phyloP scores from a whole-genome alignment of 2,329 filamentous ascomycete species.

The Nannizziopsis arthrosporioides region DNA sequence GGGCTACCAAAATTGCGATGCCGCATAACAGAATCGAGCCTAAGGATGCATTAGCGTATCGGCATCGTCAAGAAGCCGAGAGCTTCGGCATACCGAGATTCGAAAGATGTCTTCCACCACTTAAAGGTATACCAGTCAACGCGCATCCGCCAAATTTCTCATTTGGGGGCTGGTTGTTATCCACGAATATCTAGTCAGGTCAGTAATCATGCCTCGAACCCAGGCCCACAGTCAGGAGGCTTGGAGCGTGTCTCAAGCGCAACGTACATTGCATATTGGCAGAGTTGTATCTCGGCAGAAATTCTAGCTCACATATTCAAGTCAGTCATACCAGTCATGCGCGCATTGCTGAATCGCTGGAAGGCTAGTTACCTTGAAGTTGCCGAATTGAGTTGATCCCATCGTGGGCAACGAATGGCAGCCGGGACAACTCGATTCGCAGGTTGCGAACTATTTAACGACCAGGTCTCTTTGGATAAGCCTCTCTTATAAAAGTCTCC shows the following conservation, averaged over 20 bases:
- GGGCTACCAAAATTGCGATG: constrained; percentile 58
- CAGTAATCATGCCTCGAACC: constrained; percentile 8
- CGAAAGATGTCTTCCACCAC: constrained; percentile 53
- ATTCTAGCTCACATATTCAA: constrained; percentile 41
- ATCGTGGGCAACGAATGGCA: constrained; percentile 22
- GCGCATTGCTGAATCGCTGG: neutral
- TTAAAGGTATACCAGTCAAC: constrained; percentile 62
- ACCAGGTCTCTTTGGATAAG: neutral
- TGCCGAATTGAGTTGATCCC: constrained; percentile 47
- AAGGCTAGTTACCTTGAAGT: constrained; percentile 40
- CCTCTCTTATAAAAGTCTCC: too few species aligned
- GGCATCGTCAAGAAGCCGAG: neutral
- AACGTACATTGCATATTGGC: constrained; percentile 71
- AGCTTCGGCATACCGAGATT: constrained; percentile 59
- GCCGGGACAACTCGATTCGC: constrained; percentile 5
- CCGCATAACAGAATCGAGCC: constrained; percentile 79
- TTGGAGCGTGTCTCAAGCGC: neutral
- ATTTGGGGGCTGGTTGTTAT: constrained; percentile 47
- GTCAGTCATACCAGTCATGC: neutral
- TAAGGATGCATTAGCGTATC: constrained; percentile 24
- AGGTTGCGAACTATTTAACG: constrained; percentile 3
- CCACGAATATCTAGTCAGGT: constrained; percentile 50
- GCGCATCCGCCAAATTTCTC: constrained; percentile 57
- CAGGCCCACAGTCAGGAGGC: neutral
- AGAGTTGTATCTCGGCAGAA: constrained; percentile 77